A percentile compares a stretch with the other conserved stretches of the same genome.
Conservation (phyloP, 108 stramenopile species). For the Nannochloropsis salina region DNA sequence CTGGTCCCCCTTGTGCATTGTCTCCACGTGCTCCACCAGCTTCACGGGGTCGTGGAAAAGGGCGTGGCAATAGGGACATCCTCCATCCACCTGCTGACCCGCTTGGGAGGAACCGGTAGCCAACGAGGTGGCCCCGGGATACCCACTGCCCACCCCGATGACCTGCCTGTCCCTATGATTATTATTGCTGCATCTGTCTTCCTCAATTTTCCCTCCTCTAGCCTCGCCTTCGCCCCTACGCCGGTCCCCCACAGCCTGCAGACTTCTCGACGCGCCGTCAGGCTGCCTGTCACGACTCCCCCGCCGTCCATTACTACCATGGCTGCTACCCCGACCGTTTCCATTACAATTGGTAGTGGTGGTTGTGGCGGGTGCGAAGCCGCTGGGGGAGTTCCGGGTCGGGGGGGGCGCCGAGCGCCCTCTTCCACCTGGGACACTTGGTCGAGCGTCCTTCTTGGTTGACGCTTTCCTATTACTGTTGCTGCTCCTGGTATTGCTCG, state of each 20-base stretch:
- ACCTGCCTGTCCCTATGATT: too few species aligned
- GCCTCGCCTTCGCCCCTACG: neutral
- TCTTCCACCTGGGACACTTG: too few species aligned
- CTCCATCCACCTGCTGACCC: neutral
- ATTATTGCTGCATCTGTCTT: too few species aligned
- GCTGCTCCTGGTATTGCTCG: neutral
- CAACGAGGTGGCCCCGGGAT: neutral
- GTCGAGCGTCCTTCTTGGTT: too few species aligned
- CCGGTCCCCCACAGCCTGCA: neutral
- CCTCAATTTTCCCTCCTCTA: neutral
- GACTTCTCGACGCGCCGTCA: neutral
- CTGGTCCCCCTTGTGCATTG: neutral
- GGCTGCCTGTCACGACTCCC: neutral
- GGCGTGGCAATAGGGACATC: neutral
- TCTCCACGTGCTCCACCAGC: neutral
- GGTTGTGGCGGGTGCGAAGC: too few species aligned
- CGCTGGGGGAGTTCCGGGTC: too few species aligned
- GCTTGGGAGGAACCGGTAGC: neutral
- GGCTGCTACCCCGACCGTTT: neutral
- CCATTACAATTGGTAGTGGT: too few species aligned
- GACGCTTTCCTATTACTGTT: neutral
- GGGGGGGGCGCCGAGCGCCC: too few species aligned
- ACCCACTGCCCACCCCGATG: too few species aligned
- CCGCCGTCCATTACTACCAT: neutral
- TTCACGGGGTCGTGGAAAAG: neutral